These are phyloP conservation scores for Penicillium chermesinum DNA, from an alignment of 495 filamentous ascomycete genomes.

Conservation along the genomic window DNA sequence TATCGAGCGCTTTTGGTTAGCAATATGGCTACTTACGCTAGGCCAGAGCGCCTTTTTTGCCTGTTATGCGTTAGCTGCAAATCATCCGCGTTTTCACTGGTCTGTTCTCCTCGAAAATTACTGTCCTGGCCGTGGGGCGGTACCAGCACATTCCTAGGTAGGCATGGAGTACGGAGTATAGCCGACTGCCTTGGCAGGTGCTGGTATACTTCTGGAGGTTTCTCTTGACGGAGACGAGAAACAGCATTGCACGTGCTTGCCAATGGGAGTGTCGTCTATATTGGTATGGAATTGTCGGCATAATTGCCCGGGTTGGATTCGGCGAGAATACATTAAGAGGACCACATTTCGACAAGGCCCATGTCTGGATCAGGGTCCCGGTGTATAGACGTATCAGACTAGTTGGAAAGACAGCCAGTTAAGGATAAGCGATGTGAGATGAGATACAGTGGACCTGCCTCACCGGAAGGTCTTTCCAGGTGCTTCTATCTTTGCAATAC, in stretches of 20 bases:
- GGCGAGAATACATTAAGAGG: no score
- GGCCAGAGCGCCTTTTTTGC: no score
- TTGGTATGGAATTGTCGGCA: not conserved
- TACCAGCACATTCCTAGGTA: not conserved
- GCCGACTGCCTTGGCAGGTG: not conserved
- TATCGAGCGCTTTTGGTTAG: slow-evolving; percentile 2
- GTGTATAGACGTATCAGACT: no score
- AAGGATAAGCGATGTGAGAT: no score
- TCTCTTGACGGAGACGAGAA: not conserved
- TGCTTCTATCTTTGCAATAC: no score
- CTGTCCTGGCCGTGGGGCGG: no score
- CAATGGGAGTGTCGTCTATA: not conserved
- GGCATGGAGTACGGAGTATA: not conserved
- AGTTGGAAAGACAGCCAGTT: no score
- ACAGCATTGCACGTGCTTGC: not conserved
- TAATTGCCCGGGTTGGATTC: not conserved
- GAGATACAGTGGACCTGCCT: no score
- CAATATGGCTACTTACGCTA: no score
- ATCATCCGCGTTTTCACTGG: slow-evolving; percentile 12
- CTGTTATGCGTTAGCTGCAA: slow-evolving; percentile 13
- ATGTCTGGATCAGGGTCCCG: no score
- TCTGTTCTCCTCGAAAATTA: not conserved
- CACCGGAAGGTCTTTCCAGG: no score
- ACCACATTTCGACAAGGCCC: no score
- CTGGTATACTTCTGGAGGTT: not conserved